A percentile compares a stretch with the other conserved stretches of the same genome.
These are phyloP conservation scores for Vanderwaltozyma yarrowii DNA, from an alignment of 805 yeast species.

Conservation along the genomic window DNA sequence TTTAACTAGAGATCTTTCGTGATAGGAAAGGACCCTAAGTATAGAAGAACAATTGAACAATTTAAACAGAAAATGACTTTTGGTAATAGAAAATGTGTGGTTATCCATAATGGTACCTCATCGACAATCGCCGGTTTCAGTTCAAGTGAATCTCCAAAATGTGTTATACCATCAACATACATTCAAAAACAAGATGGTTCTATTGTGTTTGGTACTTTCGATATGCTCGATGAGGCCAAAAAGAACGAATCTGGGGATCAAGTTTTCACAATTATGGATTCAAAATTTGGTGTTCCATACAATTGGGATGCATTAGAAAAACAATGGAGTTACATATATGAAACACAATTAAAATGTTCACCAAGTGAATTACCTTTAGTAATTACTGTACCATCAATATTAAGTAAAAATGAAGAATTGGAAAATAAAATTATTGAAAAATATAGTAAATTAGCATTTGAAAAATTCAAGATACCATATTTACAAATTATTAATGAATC, in stretches of 20 bases:
- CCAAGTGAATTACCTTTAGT: constrained; percentile 57
- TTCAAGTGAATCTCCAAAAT: constrained; percentile 46
- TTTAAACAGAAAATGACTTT: background rate
- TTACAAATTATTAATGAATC: constrained; percentile 71
- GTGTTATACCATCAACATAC: constrained; percentile 49
- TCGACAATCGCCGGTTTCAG: constrained; percentile 65
- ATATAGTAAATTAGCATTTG: constrained; percentile 66
- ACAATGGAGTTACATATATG: constrained; percentile 60
- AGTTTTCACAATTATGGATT: constrained; percentile 44
- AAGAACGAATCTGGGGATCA: constrained; percentile 11
- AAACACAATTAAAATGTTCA: constrained; percentile 37
- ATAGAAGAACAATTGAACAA: too few relatives aligned
- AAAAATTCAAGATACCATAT: constrained; percentile 61
- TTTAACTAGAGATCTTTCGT: too few relatives aligned
- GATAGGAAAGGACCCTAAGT: too few relatives aligned
- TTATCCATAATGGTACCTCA: constrained; percentile 58
- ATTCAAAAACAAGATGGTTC: constrained; percentile 27
- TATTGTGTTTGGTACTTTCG: constrained; percentile 20
- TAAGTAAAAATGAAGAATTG: constrained; percentile 11
- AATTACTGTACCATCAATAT: constrained; percentile 29
- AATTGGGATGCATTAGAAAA: constrained; percentile 62
- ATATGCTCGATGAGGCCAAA: constrained; percentile 17
- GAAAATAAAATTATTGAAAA: constrained; percentile 38
- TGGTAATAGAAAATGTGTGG: constrained; percentile 40
- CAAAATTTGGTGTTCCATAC: constrained; percentile 46